Evolutionary conservation across 225 moss, liverwort and hornwort genomes (phyloP), one percentile per base, ranked within the genome.

Genomic region (Rhytidiadelphus loreus): DNA sequence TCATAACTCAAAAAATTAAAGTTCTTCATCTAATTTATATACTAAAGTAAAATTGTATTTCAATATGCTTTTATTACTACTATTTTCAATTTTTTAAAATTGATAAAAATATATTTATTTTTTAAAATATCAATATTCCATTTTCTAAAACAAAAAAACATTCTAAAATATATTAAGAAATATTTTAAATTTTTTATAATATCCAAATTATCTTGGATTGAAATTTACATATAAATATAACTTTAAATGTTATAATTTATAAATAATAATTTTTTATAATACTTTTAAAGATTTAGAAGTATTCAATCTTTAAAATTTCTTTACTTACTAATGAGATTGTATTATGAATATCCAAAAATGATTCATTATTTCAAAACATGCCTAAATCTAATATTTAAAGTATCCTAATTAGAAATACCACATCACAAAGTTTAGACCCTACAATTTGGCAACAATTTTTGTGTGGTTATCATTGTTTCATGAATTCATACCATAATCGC

Each of bases 1-100:
- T 16, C 16, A 37, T 2, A 25, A 2, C 0, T 10, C 0, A 17
- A 17, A 16, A 72, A 44, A 29, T 26, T 9, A 0, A 44, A 28
- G 29, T 1, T 29, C 28, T 16, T 72, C 6, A 28, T 17, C 3
- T 16, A 28, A 43, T 16, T 44, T 29, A 29, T 14, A 9, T 9
- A 19, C 1, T 6, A 8, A 53, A 44, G 19, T 8, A 2, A 76
- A 37, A 77, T 32, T 24, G 0, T 6, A 55, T 7, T 32, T 32
- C 21, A 7, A 15, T 13, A 33, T 2, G 8, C 1, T 15, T 8
- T 70, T 69, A 21, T 69, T 23, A 23, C 15, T 12, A 22, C 2
- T 66, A 21, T 12, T 66, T 66, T 6, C 11, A 46, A 18, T 19
- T 46, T 46, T n/a, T n/a, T n/a, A n/a, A n/a, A n/a, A n/a, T n/a